Percentiles rank a stretch among this genome's conserved stretches.
Evolutionary conservation across 257 asterid genomes (phyloP).

Genomic region (Sherardia arvensis): DNA sequence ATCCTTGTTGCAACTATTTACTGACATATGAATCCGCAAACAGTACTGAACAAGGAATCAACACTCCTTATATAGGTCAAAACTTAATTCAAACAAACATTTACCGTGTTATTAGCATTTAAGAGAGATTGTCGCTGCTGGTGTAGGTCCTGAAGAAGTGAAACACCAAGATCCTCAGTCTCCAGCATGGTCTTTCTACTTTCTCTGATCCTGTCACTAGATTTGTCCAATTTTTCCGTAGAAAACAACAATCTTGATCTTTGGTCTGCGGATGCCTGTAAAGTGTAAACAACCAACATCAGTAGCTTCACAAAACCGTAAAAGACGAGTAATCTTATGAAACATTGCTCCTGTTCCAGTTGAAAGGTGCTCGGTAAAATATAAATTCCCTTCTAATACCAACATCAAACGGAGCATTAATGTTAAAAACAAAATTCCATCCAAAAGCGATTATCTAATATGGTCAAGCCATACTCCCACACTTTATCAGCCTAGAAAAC

Average conservation of each 20-base stretch:
- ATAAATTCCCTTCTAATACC: neutral
- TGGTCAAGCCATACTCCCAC: neutral
- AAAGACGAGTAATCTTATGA: neutral
- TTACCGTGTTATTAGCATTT: constrained; percentile 58
- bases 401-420: neutral
- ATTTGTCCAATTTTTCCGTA: constrained; percentile 46
- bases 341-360: neutral
- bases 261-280: constrained; percentile 69
- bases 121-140: constrained; percentile 74
- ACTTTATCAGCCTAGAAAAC: neutral
- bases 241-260: constrained; percentile 51
- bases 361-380: neutral
- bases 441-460: neutral
- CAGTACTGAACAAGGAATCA: neutral
- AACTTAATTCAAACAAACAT: neutral
- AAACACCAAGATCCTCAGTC: constrained; percentile 90
- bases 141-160: constrained; percentile 75
- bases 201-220: constrained; percentile 61
- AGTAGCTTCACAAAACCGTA: constrained; percentile 3
- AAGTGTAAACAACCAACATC: constrained; percentile 22
- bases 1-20: neutral
- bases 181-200: constrained; percentile 78
- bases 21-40: neutral
- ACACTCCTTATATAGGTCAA: neutral
- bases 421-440: neutral